phyloP scores from a whole-genome alignment of 176 grass and related monocot genomes.

The Lolium multiflorum region DNA sequence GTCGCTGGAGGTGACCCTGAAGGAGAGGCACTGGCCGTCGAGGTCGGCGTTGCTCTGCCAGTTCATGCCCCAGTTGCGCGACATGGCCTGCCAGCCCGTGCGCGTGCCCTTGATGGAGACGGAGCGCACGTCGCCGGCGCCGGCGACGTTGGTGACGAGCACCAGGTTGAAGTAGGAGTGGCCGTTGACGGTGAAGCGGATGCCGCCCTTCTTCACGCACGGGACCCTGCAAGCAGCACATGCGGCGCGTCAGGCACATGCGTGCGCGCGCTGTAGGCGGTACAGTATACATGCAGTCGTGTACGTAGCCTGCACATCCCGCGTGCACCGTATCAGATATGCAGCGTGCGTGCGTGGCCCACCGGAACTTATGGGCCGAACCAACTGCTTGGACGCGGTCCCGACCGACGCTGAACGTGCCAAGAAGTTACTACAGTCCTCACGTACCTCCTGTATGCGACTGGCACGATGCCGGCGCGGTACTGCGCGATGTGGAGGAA shows the following conservation, averaged over 20 bases:
- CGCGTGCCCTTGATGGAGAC: slow-evolving; percentile 57
- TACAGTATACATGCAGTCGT: neutral
- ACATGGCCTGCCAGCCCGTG: slow-evolving; percentile 66
- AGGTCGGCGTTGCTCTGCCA: slow-evolving; percentile 67
- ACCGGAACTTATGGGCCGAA: slow-evolving; percentile 20
- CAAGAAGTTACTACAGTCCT: no score
- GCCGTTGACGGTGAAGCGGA: slow-evolving; percentile 65
- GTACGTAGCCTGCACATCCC: neutral
- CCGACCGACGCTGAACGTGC: neutral
- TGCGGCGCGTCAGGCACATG: slow-evolving; percentile 21
- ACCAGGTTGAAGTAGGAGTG: slow-evolving; percentile 80
- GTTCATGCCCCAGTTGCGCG: slow-evolving; percentile 71
- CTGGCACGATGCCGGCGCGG: slow-evolving; percentile 77
- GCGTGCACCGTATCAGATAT: slow-evolving; percentile 42
- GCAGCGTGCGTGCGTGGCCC: slow-evolving; percentile 34
- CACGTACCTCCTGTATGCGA: slow-evolving; percentile 50
- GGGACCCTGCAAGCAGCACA: slow-evolving; percentile 39
- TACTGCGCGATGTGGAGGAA: slow-evolving; percentile 81
- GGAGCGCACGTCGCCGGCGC: slow-evolving; percentile 51
- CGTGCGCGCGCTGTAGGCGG: neutral
- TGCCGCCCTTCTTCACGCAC: slow-evolving; percentile 69
- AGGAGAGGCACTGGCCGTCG: slow-evolving; percentile 64
- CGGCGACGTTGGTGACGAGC: slow-evolving; percentile 62
- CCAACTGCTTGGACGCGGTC: neutral
- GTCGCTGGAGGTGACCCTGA: slow-evolving; percentile 59